phyloP scores from a whole-genome alignment of 352 stramenopile species.

The Aphanomyces invadans region DNA sequence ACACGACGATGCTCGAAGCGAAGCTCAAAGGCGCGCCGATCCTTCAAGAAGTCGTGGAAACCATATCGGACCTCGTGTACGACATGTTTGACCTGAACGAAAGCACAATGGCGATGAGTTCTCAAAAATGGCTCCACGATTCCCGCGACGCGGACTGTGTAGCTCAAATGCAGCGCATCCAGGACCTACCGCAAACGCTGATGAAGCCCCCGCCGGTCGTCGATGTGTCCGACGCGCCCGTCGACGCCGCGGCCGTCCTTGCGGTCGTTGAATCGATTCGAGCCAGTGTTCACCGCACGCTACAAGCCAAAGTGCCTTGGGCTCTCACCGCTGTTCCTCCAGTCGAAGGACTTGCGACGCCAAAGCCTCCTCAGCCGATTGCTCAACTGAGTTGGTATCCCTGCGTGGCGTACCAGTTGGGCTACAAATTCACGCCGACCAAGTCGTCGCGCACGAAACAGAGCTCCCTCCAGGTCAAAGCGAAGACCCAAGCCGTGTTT shows the following conservation, averaged over 20 bases:
- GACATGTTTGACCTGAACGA: conserved; percentile 57
- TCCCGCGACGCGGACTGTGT: conserved; percentile 57
- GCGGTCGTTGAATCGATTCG: conserved; percentile 41
- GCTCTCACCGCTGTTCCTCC: conserved; percentile 29
- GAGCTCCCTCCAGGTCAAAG: conserved; percentile 78
- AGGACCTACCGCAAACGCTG: conserved; percentile 57
- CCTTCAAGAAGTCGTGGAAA: conserved; percentile 79
- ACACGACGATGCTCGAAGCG: conserved; percentile 54
- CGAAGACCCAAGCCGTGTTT: conserved; percentile 69
- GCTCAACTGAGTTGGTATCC: conserved; percentile 46
- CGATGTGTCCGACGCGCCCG: conserved; percentile 41
- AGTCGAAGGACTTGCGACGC: not conserved
- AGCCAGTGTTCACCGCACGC: conserved; percentile 32
- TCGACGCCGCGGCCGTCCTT: conserved; percentile 41
- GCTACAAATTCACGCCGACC: conserved; percentile 45
- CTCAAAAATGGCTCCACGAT: conserved; percentile 80
- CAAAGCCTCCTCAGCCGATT: conserved; percentile 23
- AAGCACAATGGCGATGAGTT: conserved; percentile 80
- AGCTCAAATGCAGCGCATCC: conserved; percentile 63
- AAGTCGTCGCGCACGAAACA: conserved; percentile 47
- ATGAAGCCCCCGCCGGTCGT: conserved; percentile 59
- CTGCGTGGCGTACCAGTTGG: conserved; percentile 57
- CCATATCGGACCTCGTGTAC: conserved; percentile 82
- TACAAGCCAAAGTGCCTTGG: conserved; percentile 60
- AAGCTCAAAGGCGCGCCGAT: conserved; percentile 65